Evolutionary conservation across 2,329 filamentous ascomycete species (phyloP).

Genomic region (Erysiphe neolycopersici): DNA sequence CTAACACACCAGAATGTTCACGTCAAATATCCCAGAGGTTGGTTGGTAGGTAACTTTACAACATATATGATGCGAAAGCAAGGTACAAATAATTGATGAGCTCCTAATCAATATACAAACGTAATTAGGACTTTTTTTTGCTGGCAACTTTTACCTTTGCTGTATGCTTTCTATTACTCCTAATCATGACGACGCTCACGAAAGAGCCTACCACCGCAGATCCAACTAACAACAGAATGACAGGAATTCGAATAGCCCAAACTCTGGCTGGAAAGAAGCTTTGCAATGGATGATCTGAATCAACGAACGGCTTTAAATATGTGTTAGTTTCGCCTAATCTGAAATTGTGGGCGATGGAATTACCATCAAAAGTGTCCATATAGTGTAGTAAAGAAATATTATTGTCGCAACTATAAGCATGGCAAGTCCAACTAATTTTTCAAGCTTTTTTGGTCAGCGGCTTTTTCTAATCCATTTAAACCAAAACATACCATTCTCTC

Average conservation of each 20-base stretch:
- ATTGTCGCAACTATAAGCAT: constrained; percentile 50
- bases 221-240: constrained; percentile 79
- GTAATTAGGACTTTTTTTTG: constrained; percentile 60
- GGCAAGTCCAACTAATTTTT: constrained; percentile 54
- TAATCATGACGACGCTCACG: constrained; percentile 92
- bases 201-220: constrained; percentile 90
- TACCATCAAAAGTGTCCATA: constrained; percentile 97
- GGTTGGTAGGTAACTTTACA: too few species aligned
- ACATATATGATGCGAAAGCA: too few species aligned
- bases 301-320: constrained; percentile 62
- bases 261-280: constrained; percentile 89
- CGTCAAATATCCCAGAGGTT: too few species aligned
- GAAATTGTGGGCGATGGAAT: background rate
- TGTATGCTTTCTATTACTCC: constrained; percentile 93
- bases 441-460: constrained; percentile 33
- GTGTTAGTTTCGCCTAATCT: constrained; percentile 2
- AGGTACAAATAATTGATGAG: too few species aligned
- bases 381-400: constrained; percentile 76
- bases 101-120: background rate
- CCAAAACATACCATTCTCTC: too few species aligned
- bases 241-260: constrained; percentile 95
- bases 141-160: constrained; percentile 65
- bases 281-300: constrained; percentile 78
- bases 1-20: too few species aligned
- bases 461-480: too few species aligned